Evolutionary conservation across 176 grass and related monocot genomes (phyloP), one percentile per base, ranked within the genome.

Genomic region (Rhynchospora tenuis): DNA sequence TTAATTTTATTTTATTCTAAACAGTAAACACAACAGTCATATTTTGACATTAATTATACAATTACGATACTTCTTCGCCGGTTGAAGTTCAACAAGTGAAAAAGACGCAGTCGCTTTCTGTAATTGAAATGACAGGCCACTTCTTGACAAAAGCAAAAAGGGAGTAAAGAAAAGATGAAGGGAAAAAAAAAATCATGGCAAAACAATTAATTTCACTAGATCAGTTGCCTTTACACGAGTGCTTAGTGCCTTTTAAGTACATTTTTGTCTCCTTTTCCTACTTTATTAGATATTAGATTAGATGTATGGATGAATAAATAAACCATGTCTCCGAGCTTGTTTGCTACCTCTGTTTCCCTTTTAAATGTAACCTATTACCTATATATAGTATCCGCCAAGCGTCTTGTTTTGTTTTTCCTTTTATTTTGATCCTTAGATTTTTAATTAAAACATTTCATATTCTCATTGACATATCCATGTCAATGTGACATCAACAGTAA

Each of bases 241-340:
- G 76, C 11, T 28, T 56, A 79, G 42, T 81, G 78, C 78, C 59
- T 64, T 78, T 81, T 79, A 42, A 81, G 78, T 81, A 81, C 78
- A 81, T 81, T 64, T n/a, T 81, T 64, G 31, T 81, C 31, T 47
- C 9, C 9, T 44, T 81, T 81, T 28, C 59, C 42, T 61, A 12
- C 76, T 79, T 79, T 81, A 22, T 72, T 48, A 48, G 43, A 47
- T 20, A 13, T 47, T 23, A 5, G 56, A 58, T 58, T 70, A 44
- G 43, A 73, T 73, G 11, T 15, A 43, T 69, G 11, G 16, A 22
- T 15, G 16, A 6, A 33, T 66, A 33, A 11, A 33, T 66, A 68
- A 42, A 44, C 31, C 29, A 69, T 44, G 65, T 19, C 69, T 73
- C 69, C 47, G 24, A 48, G 42, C 69, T 73, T 42, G 10, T 73